Base-by-base conservation (phyloP, 2,329 filamentous ascomycete species). In the Claviceps purpurea region DNA sequence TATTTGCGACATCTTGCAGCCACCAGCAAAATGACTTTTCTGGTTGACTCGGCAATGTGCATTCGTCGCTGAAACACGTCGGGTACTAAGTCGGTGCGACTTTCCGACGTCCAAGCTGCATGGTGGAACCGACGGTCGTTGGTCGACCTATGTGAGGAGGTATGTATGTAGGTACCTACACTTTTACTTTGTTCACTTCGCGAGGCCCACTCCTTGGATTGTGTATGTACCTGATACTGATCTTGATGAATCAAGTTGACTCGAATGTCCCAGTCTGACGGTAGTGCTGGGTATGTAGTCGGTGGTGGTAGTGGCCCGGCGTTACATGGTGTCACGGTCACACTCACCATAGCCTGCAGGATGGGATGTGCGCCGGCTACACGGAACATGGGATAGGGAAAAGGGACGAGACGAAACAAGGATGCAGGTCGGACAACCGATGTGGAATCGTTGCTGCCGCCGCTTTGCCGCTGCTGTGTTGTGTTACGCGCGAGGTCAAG, bases 1-100 rank as follows among this genome's bases (percentile, higher is more conserved):
- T 10, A 16, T 20, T 44, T 26, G 20, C 43, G 38, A 8, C 24
- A 6, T 44, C 14, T 49, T 22, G 26, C 5, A 4, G 18, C 16
- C 22, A 40, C 18, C 41, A 18, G 47, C 37, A 14, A 20, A 14
- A 4, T 13, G 24, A 26, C 43, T 10, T n/a, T 39, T 34, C 51
- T 41, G 10, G 58, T 60, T 58, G 58, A 58, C 58, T 56, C 56
- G 57, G 57, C 58, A 58, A 59, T 60, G 50, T 47, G 52, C 57
- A 60, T 59, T 59, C 56, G 54, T 59, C 45, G 48, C 55, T 55
- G 57, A 60, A 51, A 60, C 58, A 59, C 50, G 52, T 54, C 54
- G 50, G 51, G 51, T 52, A 47, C 24, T 24, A 24, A 24, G 40
- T 47, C 30, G 30, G 10, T 34, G 30, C 30, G 30, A 50, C 18